These are phyloP conservation scores for Dittrichia graveolens DNA, from an alignment of 129 eudicot species.

Conservation along the genomic window DNA sequence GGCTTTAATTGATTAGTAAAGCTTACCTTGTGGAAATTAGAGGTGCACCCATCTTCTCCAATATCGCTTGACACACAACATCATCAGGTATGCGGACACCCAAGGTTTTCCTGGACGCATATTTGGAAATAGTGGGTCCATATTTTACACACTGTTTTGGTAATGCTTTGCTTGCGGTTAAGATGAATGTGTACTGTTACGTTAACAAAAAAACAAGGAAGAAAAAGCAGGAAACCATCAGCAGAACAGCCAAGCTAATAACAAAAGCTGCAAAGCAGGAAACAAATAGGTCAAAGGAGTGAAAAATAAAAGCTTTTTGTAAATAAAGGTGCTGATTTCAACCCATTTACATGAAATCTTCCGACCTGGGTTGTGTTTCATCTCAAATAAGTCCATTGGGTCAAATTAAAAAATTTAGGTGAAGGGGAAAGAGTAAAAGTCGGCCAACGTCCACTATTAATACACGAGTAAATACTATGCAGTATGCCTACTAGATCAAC, in stretches of 20 bases:
- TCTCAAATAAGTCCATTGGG: neutral
- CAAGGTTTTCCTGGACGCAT: slow-evolving; percentile 61
- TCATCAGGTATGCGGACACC: slow-evolving; percentile 94
- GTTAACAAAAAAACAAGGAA: slow-evolving; percentile 23
- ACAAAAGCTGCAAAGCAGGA: slow-evolving; percentile 8
- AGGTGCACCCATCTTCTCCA: slow-evolving; percentile 83
- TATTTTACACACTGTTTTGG: slow-evolving; percentile 77
- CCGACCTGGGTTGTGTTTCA: neutral
- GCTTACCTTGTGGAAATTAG: slow-evolving; percentile 74
- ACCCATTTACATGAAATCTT: neutral
- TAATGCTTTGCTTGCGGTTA: slow-evolving; percentile 88
- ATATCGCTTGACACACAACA: slow-evolving; percentile 76
- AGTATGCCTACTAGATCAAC: no score
- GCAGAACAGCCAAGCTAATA: slow-evolving; percentile 5
- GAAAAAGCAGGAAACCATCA: neutral
- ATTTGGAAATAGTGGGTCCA: slow-evolving; percentile 73
- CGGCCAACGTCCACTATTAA: neutral
- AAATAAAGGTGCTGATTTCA: neutral
- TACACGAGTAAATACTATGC: no score
- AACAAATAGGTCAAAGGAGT: neutral
- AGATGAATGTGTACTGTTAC: slow-evolving; percentile 84
- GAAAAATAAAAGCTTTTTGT: neutral
- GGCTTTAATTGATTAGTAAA: neutral
- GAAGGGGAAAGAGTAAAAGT: neutral
- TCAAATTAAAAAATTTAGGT: neutral